phyloP scores from a whole-genome alignment of 495 filamentous ascomycete genomes.

The Penicillium dipodomyicola region DNA sequence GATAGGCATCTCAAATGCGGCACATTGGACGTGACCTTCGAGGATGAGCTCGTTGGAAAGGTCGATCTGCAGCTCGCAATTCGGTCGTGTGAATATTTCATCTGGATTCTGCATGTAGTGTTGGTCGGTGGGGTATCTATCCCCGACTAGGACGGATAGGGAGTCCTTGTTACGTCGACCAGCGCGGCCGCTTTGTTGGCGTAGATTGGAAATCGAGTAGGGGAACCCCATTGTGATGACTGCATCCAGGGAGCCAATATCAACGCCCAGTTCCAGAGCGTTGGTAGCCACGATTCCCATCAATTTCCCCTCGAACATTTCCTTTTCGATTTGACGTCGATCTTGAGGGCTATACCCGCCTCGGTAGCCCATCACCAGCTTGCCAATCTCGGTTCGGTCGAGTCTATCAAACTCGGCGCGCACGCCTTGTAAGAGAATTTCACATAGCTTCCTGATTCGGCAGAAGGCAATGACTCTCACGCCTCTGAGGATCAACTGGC shows the following conservation, averaged over 20 bases:
- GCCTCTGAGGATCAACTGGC: conserved; percentile 82
- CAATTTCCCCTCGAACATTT: conserved; percentile 96
- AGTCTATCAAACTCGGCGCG: conserved; percentile 70
- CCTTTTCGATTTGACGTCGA: conserved; percentile 80
- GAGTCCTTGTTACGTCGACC: conserved; percentile 94
- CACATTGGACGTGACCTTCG: conserved; percentile 94
- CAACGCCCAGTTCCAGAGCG: conserved; percentile 88
- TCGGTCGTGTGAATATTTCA: conserved; percentile 93
- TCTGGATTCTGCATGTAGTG: conserved; percentile 96
- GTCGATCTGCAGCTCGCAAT: conserved; percentile 84
- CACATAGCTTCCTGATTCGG: conserved; percentile 80
- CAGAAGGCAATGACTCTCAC: conserved; percentile 95
- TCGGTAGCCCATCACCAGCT: conserved; percentile 89
- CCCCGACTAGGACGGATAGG: conserved; percentile 86
- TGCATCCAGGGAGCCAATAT: conserved; percentile 93
- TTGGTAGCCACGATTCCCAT: conserved; percentile 93
- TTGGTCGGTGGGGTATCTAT: conserved; percentile 88
- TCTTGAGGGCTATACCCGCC: conserved; percentile 97
- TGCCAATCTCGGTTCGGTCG: conserved; percentile 68
- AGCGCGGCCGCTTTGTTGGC: conserved; percentile 92
- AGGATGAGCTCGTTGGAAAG: conserved; percentile 85
- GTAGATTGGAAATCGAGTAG: conserved; percentile 87
- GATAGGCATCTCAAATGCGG: conserved; percentile 93
- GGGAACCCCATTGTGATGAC: conserved; percentile 94
- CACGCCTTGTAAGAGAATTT: conserved; percentile 77